A percentile compares a stretch with the other conserved stretches of the same genome.
These are phyloP conservation scores for Esteya vermicola DNA, from an alignment of 2,329 filamentous ascomycete genomes.

Conservation along the genomic window DNA sequence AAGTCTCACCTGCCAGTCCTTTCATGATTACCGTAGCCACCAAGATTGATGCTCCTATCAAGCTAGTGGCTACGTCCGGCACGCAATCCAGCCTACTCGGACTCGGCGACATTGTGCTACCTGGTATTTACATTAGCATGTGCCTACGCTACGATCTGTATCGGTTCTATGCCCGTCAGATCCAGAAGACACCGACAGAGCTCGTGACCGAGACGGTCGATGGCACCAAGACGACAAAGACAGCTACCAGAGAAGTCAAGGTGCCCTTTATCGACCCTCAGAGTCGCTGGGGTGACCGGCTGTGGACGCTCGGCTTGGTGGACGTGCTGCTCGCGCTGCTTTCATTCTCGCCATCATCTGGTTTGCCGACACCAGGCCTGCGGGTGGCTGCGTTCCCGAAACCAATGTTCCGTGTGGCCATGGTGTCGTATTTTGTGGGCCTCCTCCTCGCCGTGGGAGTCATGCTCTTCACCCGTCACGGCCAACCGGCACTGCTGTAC, in stretches of 20 bases:
- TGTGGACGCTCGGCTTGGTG: constrained; percentile 47
- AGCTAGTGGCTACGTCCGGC: constrained; percentile 61
- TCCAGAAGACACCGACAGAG: constrained; percentile 29
- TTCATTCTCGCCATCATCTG: too few species aligned
- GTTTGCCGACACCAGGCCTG: constrained; percentile 17
- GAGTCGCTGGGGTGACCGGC: constrained; percentile 67
- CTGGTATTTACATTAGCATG: constrained; percentile 78
- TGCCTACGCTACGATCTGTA: constrained; percentile 87
- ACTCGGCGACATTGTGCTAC: constrained; percentile 85
- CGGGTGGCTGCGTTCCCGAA: constrained; percentile 52
- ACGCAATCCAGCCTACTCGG: constrained; percentile 64
- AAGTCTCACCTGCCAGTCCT: constrained; percentile 40
- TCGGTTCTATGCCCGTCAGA: constrained; percentile 60
- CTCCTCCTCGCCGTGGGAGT: constrained; percentile 65
- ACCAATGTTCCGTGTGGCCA: constrained; percentile 67
- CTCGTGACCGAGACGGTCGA: constrained; percentile 15
- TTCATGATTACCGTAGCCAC: constrained; percentile 83
- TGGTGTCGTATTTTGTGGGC: constrained; percentile 64
- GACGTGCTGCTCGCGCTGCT: background rate
- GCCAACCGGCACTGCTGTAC: constrained; percentile 83
- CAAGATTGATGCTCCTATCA: constrained; percentile 81
- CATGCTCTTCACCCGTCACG: constrained; percentile 64
- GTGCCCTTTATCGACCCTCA: constrained; percentile 42
- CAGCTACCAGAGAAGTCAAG: constrained; percentile 30
- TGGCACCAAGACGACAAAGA: constrained; percentile 18